Evolutionary conservation across 2,329 filamentous ascomycete species (phyloP), one percentile per base, ranked within the genome.

Genomic region (Fusarium sp.): DNA sequence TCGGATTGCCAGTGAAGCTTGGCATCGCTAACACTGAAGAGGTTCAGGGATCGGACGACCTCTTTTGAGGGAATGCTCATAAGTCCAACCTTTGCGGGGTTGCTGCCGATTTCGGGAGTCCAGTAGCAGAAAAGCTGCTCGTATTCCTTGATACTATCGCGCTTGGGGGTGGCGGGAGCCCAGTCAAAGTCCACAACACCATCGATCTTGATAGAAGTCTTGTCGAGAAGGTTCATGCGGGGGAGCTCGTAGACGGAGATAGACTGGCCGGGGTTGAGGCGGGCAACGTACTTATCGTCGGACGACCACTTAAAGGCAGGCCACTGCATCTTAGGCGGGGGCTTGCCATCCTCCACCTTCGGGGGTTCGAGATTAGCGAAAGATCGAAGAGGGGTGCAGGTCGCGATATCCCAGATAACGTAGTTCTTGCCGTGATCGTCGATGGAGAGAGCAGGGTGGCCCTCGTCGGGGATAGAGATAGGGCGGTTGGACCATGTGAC

Each of bases 361-460:
- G 92, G 88, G 15, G 92, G 82, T 71, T 99, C 96, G 68, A 97
- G 87, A 72, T 95, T 97, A 67, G 93, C 90, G 77, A 99, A 99
- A 0, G 96, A 98, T 68, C 96, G 92, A 50, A 99, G 86, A 57
- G 95, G 93, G 79, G 95, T 92, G 74, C 89, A 90, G 11, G 95
- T 96, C 52, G 92, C 92, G 66, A 98, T 90, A 76, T 98, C 95
- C 96, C 96, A 99, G 76, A 99, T 94, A 76, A 99, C 92, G 80
- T 98, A 98, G 86, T 98, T 97, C 86, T 98, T 98, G 80, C 96
- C 96, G 74, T 99, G 95, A 76, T 99, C 96, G 75, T 98, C 96
- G 63, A 94, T 84, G 5, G 92, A 90, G 50, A 97, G 85, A n/a
- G 91, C 84, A 4, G 92, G 91, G 79, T 97, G 92, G 69, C 92